Percentiles rank a stretch among this genome's conserved stretches.
Conservation (phyloP, 2,329 filamentous ascomycete species). For the Sporothrix euskadiensis region DNA sequence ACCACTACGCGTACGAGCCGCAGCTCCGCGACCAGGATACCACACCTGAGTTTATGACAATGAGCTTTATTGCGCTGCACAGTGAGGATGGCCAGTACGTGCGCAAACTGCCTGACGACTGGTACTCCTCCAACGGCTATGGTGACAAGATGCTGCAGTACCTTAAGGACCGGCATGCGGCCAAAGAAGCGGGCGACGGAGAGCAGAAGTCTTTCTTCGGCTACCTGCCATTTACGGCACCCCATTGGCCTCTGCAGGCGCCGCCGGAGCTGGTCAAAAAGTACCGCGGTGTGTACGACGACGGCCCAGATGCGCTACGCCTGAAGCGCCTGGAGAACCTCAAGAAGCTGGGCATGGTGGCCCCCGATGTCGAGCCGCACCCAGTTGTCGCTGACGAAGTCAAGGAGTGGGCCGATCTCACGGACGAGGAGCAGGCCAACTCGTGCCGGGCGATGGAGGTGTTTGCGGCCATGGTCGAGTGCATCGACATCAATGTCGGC, state of each 20-base stretch:
- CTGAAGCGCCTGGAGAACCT: conserved; percentile 48
- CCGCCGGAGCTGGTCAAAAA: conserved; percentile 54
- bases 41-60: conserved; percentile 37
- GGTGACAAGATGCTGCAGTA: conserved; percentile 55
- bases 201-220: conserved; percentile 55
- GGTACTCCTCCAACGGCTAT: conserved; percentile 55
- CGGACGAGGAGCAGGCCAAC: conserved; percentile 48
- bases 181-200: conserved; percentile 32
- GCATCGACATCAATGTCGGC: conserved; percentile 61
- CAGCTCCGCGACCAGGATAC: background rate
- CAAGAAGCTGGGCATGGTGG: conserved; percentile 52
- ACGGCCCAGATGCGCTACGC: conserved; percentile 59
- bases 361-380: conserved; percentile 52
- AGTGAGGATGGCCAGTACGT: conserved; percentile 39
- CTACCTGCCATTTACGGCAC: conserved; percentile 62
- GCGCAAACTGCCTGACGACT: conserved; percentile 41
- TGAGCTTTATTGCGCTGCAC: conserved; percentile 35
- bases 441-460: conserved; percentile 60
- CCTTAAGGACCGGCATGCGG: conserved; percentile 46
- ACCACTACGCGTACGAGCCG: conserved; percentile 13
- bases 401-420: conserved; percentile 51
- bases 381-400: conserved; percentile 50
- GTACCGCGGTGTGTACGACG: conserved; percentile 61
- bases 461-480: conserved; percentile 65
- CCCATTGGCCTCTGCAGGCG: conserved; percentile 55